Percentiles rank a stretch among this genome's conserved stretches.
Conservation (phyloP, 2,329 filamentous ascomycete genomes). For the Clonostachys byssicola region DNA sequence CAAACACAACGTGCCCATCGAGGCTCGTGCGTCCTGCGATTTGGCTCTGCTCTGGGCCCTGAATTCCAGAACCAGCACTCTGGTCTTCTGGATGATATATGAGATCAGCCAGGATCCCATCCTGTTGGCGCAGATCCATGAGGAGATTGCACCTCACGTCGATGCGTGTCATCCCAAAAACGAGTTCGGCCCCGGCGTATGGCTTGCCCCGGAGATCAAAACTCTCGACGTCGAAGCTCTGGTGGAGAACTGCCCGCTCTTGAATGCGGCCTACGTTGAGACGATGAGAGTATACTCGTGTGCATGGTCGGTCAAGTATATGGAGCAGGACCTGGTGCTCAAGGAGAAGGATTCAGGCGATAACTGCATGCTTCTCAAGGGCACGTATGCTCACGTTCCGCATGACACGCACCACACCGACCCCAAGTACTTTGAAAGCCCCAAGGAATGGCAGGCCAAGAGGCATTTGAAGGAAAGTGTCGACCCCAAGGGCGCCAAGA, state of each 20-base stretch:
- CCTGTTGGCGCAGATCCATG: conserved; percentile 28
- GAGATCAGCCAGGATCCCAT: conserved; percentile 31
- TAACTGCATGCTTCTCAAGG: conserved; percentile 23
- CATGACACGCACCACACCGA: conserved; percentile 27
- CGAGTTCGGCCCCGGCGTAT: conserved; percentile 27
- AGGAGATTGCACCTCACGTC: conserved; percentile 27
- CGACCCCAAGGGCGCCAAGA: too few species aligned
- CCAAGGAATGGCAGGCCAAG: conserved; percentile 25
- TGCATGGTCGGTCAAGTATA: conserved; percentile 19
- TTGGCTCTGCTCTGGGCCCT: conserved; percentile 29
- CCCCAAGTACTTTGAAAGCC: conserved; percentile 20
- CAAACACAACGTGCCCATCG: conserved; percentile 17
- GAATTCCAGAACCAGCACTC: conserved; percentile 28
- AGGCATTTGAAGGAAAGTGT: conserved; percentile 20
- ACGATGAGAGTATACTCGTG: conserved; percentile 31
- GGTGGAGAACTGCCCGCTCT: conserved; percentile 25
- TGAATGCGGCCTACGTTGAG: conserved; percentile 33
- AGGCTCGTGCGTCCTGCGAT: conserved; percentile 25
- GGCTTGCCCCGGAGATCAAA: conserved; percentile 24
- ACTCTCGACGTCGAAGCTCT: conserved; percentile 28
- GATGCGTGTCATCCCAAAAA: conserved; percentile 22
- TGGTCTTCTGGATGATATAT: conserved; percentile 34
- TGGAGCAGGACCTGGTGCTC: conserved; percentile 24
- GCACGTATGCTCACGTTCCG: conserved; percentile 24
- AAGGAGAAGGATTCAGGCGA: conserved; percentile 13